Evolutionary conservation across 1,284 basidiomycete genomes (phyloP), one percentile per base, ranked within the genome.

Genomic region (Austroboletus niveus): DNA sequence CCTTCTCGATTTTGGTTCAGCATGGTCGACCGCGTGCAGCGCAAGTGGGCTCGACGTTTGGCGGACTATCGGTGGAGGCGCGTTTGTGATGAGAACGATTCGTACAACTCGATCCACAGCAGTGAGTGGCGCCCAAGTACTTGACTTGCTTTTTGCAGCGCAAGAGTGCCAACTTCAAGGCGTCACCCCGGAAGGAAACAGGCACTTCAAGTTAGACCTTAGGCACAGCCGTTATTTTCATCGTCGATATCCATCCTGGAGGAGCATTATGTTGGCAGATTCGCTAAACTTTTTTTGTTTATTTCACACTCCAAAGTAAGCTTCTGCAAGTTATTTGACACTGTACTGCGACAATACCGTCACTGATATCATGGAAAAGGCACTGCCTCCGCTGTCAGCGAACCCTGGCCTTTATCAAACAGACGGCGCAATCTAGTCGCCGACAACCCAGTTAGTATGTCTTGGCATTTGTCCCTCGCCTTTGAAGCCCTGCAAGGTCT

Each of bases 351-450:
- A 29, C 29, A 6, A 27, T 27, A 27, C 27, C 27, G 27, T 27
- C n/a, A 15, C 14, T 36, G 15, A 34, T 34, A 12, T 10, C 31
- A 32, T 9, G 24, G 24, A 27, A 27, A 6, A 35, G 9, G 40
- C 31, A 48, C 17, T 50, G 14, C 11, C 12, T 20, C 38, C 49
- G 46, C 48, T 57, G 42, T 57, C 58, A 57, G 12, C 17, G 45
- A 42, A 45, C 10, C 31, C 34, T 52, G 43, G 35, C 32, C 8
- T 35, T 12, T 35, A 14, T 10, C 29, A 10, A 10, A 54, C 45
- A n/a, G 17, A 39, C 14, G 9, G 41, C 7, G n/a, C 7, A 11
- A 31, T 38, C 30, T 20, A 17, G 31, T 24, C 40, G 12, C 49
- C 34, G 27, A 24, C 17, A 29, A n/a, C 41, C 29, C 14, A 20